Base-by-base conservation (phyloP, 768 basidiomycete species). In the Pisolithus tinctorius region DNA sequence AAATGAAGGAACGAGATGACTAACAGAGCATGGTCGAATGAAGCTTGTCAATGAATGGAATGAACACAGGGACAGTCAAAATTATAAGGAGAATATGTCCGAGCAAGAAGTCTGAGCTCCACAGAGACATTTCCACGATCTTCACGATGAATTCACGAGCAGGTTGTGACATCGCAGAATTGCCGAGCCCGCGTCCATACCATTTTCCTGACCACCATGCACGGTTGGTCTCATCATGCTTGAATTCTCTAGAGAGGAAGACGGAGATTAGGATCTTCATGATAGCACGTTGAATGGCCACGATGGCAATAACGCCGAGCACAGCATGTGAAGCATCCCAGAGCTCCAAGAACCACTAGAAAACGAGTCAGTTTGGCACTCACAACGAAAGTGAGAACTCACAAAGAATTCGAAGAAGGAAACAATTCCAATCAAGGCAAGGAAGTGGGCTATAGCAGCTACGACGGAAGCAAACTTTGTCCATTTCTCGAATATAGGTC, bases 201-300 rank as follows among this genome's bases (percentile, higher is more conserved):
- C 96, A 97, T 74, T 88, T 86, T 55, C 93, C 94, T 16, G 94
- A 93, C 96, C 96, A 99, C 95, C 95, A 98, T 2, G 94, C 94
- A 54, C 90, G 80, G 73, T 98, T 98, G 26, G 91, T 94, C 74
- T 97, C 93, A 64, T 99, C 96, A 65, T 96, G 92, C 73, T 98
- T 97, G 77, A 87, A 95, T 70, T 99, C 96, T 63, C 96, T 86
- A 25, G 93, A 91, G 43, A 98, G 78, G 79, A 94, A 92, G 43
- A 93, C 86, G 5, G 93, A 80, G 55, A 98, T 98, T 49, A 96
- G 76, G 55, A 95, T 82, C 75, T 98, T 98, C 72, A 92, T 88
- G 59, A 98, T 80, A 36, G 89, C 85, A 44, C 96, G 81, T 69
- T 98, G 94, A 46, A 99, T 83, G 25, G 88, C 82, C 55, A 96